Conservation (phyloP, 2,329 filamentous ascomycete genomes). For the Sclerotinia sclerotiorum region DNA sequence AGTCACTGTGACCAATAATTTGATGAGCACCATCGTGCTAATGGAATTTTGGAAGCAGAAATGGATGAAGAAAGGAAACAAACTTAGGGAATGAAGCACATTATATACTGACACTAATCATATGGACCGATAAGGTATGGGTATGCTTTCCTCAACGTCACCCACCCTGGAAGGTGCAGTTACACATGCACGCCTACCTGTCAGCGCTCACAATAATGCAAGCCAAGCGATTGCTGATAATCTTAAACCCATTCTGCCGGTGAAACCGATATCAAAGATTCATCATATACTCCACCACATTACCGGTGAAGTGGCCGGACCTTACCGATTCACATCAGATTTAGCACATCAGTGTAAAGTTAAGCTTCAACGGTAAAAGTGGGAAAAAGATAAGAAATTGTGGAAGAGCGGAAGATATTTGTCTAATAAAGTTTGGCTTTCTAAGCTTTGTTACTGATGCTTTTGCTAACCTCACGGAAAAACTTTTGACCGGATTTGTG, state of each 20-base stretch:
- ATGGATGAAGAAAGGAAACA: not conserved
- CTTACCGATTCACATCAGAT: not conserved
- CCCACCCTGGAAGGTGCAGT: conserved; percentile 2
- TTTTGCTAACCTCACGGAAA: not conserved
- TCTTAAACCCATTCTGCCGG: not conserved
- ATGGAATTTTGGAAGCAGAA: not conserved
- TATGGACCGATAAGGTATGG: not conserved
- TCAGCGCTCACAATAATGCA: not conserved
- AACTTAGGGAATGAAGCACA: not conserved
- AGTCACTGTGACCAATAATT: conserved; percentile 5
- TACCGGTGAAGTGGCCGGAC: not conserved
- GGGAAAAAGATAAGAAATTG: conserved; percentile 12
- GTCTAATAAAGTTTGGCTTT: not conserved
- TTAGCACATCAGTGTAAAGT: not conserved
- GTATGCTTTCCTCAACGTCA: not conserved
- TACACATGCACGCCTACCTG: conserved; percentile 3
- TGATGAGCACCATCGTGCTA: conserved; percentile 15
- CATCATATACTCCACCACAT: conserved; percentile 1
- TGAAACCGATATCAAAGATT: not conserved
- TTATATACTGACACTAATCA: conserved; percentile 7
- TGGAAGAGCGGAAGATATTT: not conserved
- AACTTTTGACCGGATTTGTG: not conserved
- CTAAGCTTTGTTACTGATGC: not conserved
- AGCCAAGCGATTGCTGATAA: not conserved
- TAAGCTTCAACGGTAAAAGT: not conserved